phyloP scores from a whole-genome alignment of 2,329 filamentous ascomycete genomes.

The Aureobasidium sp. region DNA sequence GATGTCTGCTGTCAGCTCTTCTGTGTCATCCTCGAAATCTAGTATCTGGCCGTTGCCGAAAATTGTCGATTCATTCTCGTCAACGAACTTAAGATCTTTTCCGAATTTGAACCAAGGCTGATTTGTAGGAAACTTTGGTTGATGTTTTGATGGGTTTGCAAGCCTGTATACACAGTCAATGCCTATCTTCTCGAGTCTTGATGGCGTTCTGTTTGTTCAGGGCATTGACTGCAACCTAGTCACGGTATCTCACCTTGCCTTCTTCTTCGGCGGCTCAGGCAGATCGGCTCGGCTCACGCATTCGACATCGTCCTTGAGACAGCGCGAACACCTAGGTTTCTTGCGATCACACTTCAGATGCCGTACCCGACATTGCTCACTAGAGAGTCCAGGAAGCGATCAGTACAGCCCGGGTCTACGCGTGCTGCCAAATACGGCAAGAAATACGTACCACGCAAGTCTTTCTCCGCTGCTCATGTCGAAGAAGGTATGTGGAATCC shows the following conservation, averaged over 20 bases:
- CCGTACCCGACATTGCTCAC: neutral
- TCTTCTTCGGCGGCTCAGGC: neutral
- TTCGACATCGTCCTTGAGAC: slow-evolving; percentile 1
- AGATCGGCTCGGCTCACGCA: neutral
- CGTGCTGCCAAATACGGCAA: neutral
- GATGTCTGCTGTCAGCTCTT: neutral
- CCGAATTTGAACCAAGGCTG: neutral
- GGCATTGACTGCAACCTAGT: neutral
- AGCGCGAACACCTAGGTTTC: slow-evolving; percentile 1
- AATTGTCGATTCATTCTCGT: neutral
- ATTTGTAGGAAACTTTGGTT: neutral
- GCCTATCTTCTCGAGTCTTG: no score
- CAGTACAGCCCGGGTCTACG: neutral
- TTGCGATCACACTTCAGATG: slow-evolving; percentile 9
- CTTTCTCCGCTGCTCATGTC: neutral
- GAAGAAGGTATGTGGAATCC: no score
- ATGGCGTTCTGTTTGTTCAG: neutral
- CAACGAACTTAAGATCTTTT: neutral
- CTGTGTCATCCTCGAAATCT: neutral
- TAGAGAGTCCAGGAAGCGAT: neutral
- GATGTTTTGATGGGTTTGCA: neutral
- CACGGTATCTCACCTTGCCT: slow-evolving; percentile 5
- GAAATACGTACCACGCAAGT: neutral
- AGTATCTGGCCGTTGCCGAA: neutral
- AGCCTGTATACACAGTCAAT: neutral